Evolutionary conservation across 805 yeast genomes (phyloP).

Genomic region (Saturnispora bothae): DNA sequence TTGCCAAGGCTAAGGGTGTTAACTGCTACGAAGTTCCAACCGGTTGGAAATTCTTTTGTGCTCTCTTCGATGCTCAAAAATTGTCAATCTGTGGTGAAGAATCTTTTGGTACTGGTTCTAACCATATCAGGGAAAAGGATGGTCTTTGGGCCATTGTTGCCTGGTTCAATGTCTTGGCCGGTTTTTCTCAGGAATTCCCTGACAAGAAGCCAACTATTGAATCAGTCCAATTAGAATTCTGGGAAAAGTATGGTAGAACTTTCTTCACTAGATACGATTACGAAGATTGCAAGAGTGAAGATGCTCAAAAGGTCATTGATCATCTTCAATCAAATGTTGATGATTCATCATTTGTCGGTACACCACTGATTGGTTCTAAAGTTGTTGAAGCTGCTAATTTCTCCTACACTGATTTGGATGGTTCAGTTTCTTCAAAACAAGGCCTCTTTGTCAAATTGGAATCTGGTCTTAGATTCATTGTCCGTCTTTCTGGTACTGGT

Average conservation of each 20-base stretch:
- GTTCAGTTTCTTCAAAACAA: conserved; percentile 78
- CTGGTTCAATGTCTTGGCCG: conserved; percentile 92
- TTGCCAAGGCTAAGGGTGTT: conserved; percentile 68
- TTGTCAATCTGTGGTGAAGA: conserved; percentile 97
- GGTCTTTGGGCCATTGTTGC: conserved; percentile 97
- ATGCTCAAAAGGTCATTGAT: conserved; percentile 60
- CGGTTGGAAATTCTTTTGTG: conserved; percentile 98
- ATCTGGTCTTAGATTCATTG: conserved; percentile 76
- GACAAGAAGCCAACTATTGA: conserved; percentile 45
- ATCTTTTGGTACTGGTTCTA: conserved; percentile 95
- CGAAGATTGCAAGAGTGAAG: conserved; percentile 69
- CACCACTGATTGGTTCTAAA: conserved; percentile 35
- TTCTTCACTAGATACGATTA: conserved; percentile 93
- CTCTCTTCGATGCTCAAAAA: conserved; percentile 85
- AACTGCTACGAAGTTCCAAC: conserved; percentile 92
- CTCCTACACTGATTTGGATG: conserved; percentile 88
- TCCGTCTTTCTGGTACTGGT: conserved; percentile 93
- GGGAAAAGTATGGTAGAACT: conserved; percentile 92
- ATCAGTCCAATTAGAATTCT: conserved; percentile 73
- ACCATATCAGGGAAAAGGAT: conserved; percentile 95
- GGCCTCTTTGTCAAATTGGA: conserved; percentile 77
- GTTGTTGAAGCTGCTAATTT: conserved; percentile 80
- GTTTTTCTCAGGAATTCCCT: conserved; percentile 52
- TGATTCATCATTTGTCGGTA: conserved; percentile 36
- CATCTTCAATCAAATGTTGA: conserved; percentile 33